Evolutionary conservation across 2,329 filamentous ascomycete species (phyloP).

Genomic region (Thielaviopsis ethacetica): DNA sequence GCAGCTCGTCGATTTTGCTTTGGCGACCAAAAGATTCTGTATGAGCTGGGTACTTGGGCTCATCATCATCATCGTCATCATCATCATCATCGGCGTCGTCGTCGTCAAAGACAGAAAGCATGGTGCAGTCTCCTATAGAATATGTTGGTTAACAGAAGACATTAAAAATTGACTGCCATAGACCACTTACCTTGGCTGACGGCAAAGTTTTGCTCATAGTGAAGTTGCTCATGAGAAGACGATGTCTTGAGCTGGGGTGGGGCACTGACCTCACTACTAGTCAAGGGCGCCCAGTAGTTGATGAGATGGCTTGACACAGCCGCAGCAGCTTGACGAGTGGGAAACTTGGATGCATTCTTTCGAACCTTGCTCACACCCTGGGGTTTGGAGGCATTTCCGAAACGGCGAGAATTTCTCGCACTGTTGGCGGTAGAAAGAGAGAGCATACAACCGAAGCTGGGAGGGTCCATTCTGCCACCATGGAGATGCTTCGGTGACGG

Average conservation of each 20-base stretch:
- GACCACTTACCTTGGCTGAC: neutral
- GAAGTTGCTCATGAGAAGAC: neutral
- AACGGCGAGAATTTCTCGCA: too few relatives aligned
- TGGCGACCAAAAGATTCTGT: neutral
- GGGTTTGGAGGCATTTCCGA: too few relatives aligned
- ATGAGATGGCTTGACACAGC: neutral
- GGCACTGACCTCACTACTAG: neutral
- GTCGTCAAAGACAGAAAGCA: neutral
- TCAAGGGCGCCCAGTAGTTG: neutral
- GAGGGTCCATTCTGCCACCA: too few relatives aligned
- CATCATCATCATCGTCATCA: slow-evolving; percentile 8
- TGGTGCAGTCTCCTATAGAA: neutral
- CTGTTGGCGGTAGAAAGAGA: neutral
- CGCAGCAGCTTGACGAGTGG: neutral
- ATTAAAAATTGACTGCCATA: neutral
- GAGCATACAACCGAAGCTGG: too few relatives aligned
- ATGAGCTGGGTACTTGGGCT: neutral
- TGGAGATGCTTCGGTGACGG: too few relatives aligned
- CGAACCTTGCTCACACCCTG: neutral
- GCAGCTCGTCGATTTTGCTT: neutral
- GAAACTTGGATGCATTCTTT: neutral
- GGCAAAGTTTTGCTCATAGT: neutral
- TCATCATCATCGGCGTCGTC: neutral
- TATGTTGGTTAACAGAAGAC: neutral
- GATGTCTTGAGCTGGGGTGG: neutral